Conservation (phyloP, 2,329 filamentous ascomycete species). For the Hypoxylon sp. region DNA sequence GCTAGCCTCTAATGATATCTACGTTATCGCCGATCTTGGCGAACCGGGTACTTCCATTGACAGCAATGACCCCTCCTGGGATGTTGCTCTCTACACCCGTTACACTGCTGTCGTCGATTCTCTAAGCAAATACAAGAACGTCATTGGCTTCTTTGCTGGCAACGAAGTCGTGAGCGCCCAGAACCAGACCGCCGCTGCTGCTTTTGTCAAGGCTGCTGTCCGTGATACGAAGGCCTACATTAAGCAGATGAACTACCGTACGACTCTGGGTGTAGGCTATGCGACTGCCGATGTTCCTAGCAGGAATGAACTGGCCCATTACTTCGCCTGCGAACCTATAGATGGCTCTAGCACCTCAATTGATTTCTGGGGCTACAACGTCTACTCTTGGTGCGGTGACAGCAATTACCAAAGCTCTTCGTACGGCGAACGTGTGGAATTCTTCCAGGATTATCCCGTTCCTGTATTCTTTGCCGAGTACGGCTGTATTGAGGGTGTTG, state of each 20-base stretch:
- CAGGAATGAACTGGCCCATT: constrained; percentile 84
- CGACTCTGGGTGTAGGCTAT: constrained; percentile 88
- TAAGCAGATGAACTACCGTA: constrained; percentile 80
- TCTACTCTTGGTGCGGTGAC: constrained; percentile 98
- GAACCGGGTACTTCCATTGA: constrained; percentile 88
- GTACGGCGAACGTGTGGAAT: constrained; percentile 84
- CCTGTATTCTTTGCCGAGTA: constrained; percentile 99
- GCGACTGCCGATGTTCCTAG: constrained; percentile 92
- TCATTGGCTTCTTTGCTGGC: constrained; percentile 97
- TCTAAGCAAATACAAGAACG: constrained; percentile 87
- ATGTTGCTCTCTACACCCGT: constrained; percentile 80
- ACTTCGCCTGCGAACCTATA: constrained; percentile 90
- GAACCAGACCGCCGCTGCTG: constrained; percentile 91
- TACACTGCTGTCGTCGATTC: constrained; percentile 89
- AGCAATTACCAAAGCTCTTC: constrained; percentile 83
- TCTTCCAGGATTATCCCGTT: constrained; percentile 91
- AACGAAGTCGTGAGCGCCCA: constrained; percentile 94
- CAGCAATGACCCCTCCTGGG: constrained; percentile 84
- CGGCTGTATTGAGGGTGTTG: constrained; percentile 82
- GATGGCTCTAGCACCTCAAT: constrained; percentile 69
- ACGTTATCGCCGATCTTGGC: constrained; percentile 91
- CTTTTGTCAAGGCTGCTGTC: constrained; percentile 97
- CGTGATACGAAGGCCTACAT: constrained; percentile 97
- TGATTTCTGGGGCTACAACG: constrained; percentile 99
- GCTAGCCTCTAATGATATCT: constrained; percentile 89